Conservation (phyloP, 306 rosid genomes). For the Spatholobus suberectus region DNA sequence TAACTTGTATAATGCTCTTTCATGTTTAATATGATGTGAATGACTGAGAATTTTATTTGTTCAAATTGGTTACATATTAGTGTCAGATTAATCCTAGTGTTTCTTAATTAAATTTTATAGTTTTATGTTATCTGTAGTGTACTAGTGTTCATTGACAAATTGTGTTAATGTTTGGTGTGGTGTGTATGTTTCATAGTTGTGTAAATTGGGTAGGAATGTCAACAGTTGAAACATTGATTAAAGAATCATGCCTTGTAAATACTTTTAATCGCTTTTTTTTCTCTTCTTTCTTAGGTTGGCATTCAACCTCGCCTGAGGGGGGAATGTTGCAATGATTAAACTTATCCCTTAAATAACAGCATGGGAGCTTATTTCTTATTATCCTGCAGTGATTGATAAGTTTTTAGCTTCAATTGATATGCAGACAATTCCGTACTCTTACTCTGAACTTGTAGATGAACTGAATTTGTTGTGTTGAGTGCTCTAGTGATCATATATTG, state of each 20-base stretch:
- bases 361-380: slow-evolving; percentile 6
- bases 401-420: background rate
- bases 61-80: background rate
- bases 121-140: background rate
- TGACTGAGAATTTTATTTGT: background rate
- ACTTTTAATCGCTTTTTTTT: background rate
- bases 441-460: slow-evolving; percentile 5
- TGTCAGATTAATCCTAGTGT: background rate
- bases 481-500: slow-evolving; percentile 21
- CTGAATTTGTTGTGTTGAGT: background rate
- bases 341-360: background rate
- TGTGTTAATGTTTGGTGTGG: background rate
- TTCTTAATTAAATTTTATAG: background rate
- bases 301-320: background rate
- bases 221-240: background rate
- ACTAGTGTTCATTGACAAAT: background rate
- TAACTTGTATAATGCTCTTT: slow-evolving; percentile 9
- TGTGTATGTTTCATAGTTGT: background rate
- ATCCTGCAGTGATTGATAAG: background rate
- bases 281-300: background rate
- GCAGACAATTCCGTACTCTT: background rate
- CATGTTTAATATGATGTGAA: slow-evolving; percentile 8
- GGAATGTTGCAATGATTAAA: background rate
- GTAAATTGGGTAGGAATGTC: slow-evolving; percentile 20
- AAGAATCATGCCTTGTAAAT: background rate